A percentile compares a stretch with the other conserved stretches of the same genome.
Conservation (phyloP, 2,329 filamentous ascomycete genomes). For the Ceratocystis cubensis region DNA sequence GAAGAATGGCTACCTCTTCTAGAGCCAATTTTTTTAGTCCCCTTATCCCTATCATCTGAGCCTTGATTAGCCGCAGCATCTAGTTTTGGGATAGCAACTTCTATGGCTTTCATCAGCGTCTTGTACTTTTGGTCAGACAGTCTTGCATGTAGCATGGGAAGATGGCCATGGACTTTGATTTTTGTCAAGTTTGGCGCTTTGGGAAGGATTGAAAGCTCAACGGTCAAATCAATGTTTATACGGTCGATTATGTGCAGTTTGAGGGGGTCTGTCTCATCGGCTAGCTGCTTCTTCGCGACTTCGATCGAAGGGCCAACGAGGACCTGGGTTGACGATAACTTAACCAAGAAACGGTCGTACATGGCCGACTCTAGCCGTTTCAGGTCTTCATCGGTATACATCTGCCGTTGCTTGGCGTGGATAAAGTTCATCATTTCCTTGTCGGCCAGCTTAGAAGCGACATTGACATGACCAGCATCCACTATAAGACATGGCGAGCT, state of each 20-base stretch:
- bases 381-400: slow-evolving; percentile 82
- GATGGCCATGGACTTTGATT: slow-evolving; percentile 76
- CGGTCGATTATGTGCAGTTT: slow-evolving; percentile 84
- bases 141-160: slow-evolving; percentile 82
- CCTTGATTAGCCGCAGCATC: slow-evolving; percentile 26
- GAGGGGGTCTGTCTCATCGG: slow-evolving; percentile 51
- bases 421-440: slow-evolving; percentile 80
- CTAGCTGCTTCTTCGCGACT: slow-evolving; percentile 72
- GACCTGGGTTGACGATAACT: slow-evolving; percentile 86
- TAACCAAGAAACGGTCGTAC: slow-evolving; percentile 94
- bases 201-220: slow-evolving; percentile 95
- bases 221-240: slow-evolving; percentile 92
- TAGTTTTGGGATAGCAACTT: slow-evolving; percentile 85
- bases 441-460: slow-evolving; percentile 88
- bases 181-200: slow-evolving; percentile 89
- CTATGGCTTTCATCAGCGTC: slow-evolving; percentile 86
- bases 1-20: slow-evolving; percentile 20
- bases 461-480: slow-evolving; percentile 89
- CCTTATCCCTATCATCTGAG: background rate
- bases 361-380: slow-evolving; percentile 79
- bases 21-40: background rate
- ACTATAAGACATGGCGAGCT: slow-evolving; percentile 82
- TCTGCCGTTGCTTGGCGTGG: slow-evolving; percentile 75
- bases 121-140: slow-evolving; percentile 96
- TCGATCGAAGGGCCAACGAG: slow-evolving; percentile 89